These are phyloP conservation scores for Sarocladium brachiariae DNA, from an alignment of 2,329 filamentous ascomycete genomes.

Conservation along the genomic window DNA sequence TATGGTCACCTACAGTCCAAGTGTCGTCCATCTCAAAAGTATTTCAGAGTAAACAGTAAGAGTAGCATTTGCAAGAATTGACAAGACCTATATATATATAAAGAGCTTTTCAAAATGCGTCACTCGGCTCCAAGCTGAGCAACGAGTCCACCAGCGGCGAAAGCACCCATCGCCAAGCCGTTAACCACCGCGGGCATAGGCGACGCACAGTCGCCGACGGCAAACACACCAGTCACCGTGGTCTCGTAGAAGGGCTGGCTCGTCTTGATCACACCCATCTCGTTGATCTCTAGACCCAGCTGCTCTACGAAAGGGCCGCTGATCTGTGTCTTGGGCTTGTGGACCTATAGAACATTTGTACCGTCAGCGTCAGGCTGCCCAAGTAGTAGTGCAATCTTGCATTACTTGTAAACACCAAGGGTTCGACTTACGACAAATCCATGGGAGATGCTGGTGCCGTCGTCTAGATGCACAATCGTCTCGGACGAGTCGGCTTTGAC, in stretches of 20 bases:
- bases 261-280: constrained; percentile 31
- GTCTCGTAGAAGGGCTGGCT: constrained; percentile 40
- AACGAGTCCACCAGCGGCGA: constrained; percentile 22
- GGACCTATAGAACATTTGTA: constrained; percentile 33
- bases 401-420: no score
- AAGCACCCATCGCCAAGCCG: constrained; percentile 22
- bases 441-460: no score
- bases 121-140: constrained; percentile 19
- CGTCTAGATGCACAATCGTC: no score
- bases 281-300: constrained; percentile 34
- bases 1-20: no score
- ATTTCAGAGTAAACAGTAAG: no score
- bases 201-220: constrained; percentile 41
- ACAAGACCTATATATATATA: constrained; percentile 13
- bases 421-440: no score
- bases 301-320: constrained; percentile 32
- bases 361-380: no score
- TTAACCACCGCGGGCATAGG: constrained; percentile 22
- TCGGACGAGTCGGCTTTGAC: no score
- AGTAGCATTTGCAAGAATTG: no score
- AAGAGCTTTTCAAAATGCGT: constrained; percentile 12
- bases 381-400: no score
- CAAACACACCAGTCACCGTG: constrained; percentile 43
- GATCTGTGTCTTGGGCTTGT: constrained; percentile 29
- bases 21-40: no score